Evolutionary conservation across 1,284 basidiomycete species (phyloP).

Genomic region (Peniophora sp.): DNA sequence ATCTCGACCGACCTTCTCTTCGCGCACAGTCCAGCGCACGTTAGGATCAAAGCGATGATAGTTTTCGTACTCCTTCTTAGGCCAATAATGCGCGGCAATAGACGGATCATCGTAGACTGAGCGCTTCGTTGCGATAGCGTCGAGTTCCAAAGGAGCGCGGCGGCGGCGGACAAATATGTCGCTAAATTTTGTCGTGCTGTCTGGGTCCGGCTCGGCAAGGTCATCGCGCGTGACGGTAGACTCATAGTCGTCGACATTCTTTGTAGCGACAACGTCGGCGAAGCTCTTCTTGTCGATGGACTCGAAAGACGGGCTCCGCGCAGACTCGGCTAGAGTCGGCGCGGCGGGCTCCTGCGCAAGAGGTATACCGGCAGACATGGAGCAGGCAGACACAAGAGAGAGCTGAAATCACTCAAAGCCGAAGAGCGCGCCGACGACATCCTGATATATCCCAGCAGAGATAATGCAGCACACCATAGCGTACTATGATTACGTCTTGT

Average conservation of each 20-base stretch:
- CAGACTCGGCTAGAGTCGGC: no score
- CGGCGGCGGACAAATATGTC: constrained; percentile 13
- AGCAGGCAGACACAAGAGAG: no score
- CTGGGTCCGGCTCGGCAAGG: constrained; percentile 11
- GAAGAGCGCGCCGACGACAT: no score
- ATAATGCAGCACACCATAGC: no score
- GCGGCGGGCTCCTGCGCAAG: no score
- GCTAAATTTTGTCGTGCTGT: constrained; percentile 4
- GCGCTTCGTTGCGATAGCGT: constrained; percentile 44
- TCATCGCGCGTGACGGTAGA: neutral
- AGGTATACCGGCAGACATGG: no score
- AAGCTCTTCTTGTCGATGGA: constrained; percentile 6
- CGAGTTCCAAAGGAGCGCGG: constrained; percentile 21
- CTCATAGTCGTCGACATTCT: neutral
- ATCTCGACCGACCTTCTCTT: constrained; percentile 41
- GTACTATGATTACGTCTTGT: no score
- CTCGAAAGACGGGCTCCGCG: neutral
- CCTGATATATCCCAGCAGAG: no score
- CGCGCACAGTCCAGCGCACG: constrained; percentile 62
- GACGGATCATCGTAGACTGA: constrained; percentile 52
- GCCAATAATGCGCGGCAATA: constrained; percentile 45
- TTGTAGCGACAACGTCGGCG: neutral
- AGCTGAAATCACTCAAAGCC: no score
- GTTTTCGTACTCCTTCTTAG: constrained; percentile 54
- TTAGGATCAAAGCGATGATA: constrained; percentile 56